Evolutionary conservation across 2,329 filamentous ascomycete species (phyloP), one percentile per base, ranked within the genome.

Genomic region (Cylindrodendrum hubeiense): DNA sequence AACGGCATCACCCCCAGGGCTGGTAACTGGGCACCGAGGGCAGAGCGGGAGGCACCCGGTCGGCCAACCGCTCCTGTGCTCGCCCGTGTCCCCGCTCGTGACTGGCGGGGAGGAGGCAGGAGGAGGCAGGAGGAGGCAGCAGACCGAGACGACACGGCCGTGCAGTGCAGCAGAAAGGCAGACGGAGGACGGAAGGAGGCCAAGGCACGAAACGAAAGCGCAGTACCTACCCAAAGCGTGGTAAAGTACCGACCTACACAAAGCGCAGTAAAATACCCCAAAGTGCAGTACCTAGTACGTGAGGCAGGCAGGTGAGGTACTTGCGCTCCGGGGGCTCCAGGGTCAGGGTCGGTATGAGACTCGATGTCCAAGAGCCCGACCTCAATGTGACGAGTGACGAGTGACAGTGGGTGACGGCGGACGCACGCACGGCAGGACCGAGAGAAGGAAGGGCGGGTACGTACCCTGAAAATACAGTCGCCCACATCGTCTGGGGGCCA

Each of bases 11-110:
- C 28, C 28, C 28, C 28, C 8, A 12, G 28, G 28, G 17, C n/a
- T 17, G 15, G 37, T n/a, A 39, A 39, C 37, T 39, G 15, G 15
- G 15, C 5, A 39, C 37, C 15, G 15, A 13, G 33, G 33, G 15
- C 33, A 34, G 9, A 4, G 33, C 4, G 33, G 15, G 6, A 47
- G 24, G n/a, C n/a, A n/a, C n/a, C 43, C 2, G 22, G 22, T n/a
- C 44, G 7, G 22, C 44, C 44, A 47, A 28, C 44, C 15, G 44
- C 24, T 47, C 44, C 26, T 15, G 15, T 47, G 44, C 15, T 47
- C n/a, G n/a, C n/a, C n/a, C n/a, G n/a, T 47, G 22, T 47, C 44
- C 24, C 44, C 22, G 22, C 47, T 50, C 47, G 47, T 50, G 47
- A 50, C 47, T 50, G 28, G 28, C 21, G 47, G 47, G 26, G 19